Percentiles rank a stretch among this genome's conserved stretches.
Evolutionary conservation across 139 green algal species (phyloP).

Genomic region (Tetraselmis chui): DNA sequence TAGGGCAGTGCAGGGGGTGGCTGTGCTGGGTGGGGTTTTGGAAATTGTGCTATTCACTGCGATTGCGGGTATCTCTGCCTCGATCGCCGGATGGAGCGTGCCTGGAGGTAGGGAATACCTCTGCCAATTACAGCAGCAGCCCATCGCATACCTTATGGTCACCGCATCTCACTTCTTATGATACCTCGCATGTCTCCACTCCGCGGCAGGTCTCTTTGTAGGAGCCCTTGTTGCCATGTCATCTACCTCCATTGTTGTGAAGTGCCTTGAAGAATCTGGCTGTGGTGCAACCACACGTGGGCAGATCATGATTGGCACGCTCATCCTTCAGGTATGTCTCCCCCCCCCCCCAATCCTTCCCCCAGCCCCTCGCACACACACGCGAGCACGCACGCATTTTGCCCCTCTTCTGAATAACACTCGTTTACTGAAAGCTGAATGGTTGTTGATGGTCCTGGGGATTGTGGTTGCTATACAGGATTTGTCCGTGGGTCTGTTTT

Average conservation of each 20-base stretch:
- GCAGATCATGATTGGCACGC: conserved; percentile 87
- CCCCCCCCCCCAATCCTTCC: no score
- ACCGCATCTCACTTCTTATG: conserved; percentile 12
- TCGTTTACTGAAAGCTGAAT: no score
- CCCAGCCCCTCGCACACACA: no score
- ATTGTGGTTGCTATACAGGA: no score
- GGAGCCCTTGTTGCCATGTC: conserved; percentile 82
- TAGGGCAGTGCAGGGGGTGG: conserved; percentile 66
- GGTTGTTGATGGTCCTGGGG: no score
- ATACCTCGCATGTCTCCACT: conserved; percentile 4
- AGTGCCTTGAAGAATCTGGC: conserved; percentile 65
- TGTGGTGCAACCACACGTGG: conserved; percentile 44
- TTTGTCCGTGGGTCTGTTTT: conserved; percentile 86
- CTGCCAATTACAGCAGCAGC: no score
- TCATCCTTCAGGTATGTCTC: conserved; percentile 51
- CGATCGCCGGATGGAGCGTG: not conserved
- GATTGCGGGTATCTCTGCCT: conserved; percentile 11
- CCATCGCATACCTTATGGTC: not conserved
- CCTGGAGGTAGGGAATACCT: not conserved
- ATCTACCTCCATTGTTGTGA: conserved; percentile 81
- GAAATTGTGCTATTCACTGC: conserved; percentile 51
- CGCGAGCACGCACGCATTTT: no score
- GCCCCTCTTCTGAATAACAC: no score
- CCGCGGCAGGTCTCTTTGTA: conserved; percentile 65
- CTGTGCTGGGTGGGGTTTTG: conserved; percentile 59